Conservation (phyloP, 495 filamentous ascomycete genomes). For the Podospora fimiseda region DNA sequence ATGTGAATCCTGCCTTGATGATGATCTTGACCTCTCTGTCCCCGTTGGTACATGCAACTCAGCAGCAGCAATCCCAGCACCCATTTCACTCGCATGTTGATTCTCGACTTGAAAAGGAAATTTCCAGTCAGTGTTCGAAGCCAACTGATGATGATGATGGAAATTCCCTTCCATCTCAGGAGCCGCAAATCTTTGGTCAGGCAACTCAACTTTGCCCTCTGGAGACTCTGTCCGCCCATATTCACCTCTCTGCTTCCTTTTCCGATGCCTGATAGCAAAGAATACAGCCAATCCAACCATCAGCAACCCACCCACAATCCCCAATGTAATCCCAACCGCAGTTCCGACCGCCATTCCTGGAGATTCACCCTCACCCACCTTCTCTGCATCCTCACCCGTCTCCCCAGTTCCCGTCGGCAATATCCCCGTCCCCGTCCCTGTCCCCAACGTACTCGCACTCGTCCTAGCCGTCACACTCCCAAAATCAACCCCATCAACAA, state of each 20-base stretch:
- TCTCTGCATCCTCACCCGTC: not conserved
- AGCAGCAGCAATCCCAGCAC: too few species aligned
- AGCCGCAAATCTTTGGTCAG: not conserved
- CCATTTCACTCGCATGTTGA: not conserved
- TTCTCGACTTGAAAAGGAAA: not conserved
- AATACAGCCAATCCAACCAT: not conserved
- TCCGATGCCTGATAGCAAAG: too few species aligned
- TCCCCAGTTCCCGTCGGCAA: not conserved
- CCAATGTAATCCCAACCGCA: not conserved
- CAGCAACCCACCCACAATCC: not conserved
- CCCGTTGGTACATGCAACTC: too few species aligned
- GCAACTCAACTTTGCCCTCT: not conserved
- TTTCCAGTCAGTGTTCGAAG: not conserved
- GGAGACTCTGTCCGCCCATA: not conserved
- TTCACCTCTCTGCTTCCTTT: not conserved
- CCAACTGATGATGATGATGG: not conserved
- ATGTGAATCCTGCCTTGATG: too few species aligned
- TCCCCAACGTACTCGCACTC: not conserved
- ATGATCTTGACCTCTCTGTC: not conserved
- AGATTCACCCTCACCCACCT: slow-evolving; percentile 1
- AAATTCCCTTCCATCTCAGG: not conserved
- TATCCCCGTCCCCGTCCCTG: not conserved
- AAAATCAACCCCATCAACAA: slow-evolving; percentile 4
- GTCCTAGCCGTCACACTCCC: slow-evolving; percentile 3
- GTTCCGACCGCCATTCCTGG: slow-evolving; percentile 6